Evolutionary conservation across 306 rosid genomes (phyloP).

Genomic region (Quercus ilex): DNA sequence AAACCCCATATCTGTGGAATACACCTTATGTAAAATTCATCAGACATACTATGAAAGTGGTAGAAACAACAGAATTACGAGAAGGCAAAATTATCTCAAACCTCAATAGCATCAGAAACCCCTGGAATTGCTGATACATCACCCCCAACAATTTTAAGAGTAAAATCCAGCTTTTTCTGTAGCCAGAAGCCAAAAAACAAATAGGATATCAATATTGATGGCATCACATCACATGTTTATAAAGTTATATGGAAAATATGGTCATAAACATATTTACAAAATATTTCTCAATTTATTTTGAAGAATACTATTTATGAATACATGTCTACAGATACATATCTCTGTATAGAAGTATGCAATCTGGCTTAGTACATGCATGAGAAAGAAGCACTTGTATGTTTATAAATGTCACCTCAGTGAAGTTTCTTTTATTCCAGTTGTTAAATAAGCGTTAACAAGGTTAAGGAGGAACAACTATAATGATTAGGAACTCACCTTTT

Average conservation of each 20-base stretch:
- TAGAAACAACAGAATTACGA: constrained; percentile 16
- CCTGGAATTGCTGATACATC: constrained; percentile 84
- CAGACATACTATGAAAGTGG: background rate
- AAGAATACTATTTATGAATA: background rate
- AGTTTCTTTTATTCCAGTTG: constrained; percentile 15
- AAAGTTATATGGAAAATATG: background rate
- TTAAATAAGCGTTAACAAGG: background rate
- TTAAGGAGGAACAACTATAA: constrained; percentile 7
- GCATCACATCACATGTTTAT: background rate
- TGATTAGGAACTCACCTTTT: constrained; percentile 52
- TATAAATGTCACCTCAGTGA: background rate
- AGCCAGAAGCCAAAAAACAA: constrained; percentile 12
- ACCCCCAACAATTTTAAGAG: constrained; percentile 78
- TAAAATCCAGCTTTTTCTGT: constrained; percentile 91
- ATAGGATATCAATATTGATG: background rate
- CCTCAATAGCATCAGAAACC: constrained; percentile 84
- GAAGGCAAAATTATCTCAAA: constrained; percentile 22
- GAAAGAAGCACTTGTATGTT: constrained; percentile 6
- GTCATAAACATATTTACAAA: background rate
- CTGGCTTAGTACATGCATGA: constrained; percentile 2
- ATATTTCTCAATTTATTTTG: background rate
- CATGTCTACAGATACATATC: background rate
- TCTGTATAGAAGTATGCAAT: background rate
- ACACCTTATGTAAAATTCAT: background rate
- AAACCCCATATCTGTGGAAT: too few species aligned